Conservation (phyloP, 2,329 filamentous ascomycete genomes). For the Trichophyton verrucosum region DNA sequence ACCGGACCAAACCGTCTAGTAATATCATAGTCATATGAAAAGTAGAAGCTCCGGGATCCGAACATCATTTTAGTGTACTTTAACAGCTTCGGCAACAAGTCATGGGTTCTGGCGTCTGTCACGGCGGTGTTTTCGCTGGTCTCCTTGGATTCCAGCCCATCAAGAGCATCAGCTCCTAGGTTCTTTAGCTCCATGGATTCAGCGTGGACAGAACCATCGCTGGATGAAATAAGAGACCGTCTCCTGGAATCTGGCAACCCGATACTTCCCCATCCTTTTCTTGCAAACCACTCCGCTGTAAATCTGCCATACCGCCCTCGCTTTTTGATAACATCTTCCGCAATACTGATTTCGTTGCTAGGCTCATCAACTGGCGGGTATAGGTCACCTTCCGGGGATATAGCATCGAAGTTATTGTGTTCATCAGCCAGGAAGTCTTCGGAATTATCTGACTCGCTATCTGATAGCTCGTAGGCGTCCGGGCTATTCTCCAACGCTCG, state of each 20-base stretch:
- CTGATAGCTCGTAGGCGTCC: slow-evolving; percentile 20
- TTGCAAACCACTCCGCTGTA: slow-evolving; percentile 82
- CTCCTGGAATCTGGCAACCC: not conserved
- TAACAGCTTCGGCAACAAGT: slow-evolving; percentile 68
- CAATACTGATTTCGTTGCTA: slow-evolving; percentile 44
- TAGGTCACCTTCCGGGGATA: slow-evolving; percentile 18
- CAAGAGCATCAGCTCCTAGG: slow-evolving; percentile 6
- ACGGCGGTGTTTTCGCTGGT: not conserved
- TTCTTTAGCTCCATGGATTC: slow-evolving; percentile 14
- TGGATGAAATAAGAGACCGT: not conserved
- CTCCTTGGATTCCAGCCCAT: not conserved
- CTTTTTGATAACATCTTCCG: slow-evolving; percentile 74
- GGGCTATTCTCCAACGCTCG: slow-evolving; percentile 23
- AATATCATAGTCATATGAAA: slow-evolving; percentile 87
- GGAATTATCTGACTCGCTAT: slow-evolving; percentile 12
- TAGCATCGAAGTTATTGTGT: slow-evolving; percentile 15
- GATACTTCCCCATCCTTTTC: slow-evolving; percentile 51
- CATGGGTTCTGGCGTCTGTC: slow-evolving; percentile 30
- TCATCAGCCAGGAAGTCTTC: slow-evolving; percentile 6
- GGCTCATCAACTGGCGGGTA: slow-evolving; percentile 23
- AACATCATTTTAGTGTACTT: slow-evolving; percentile 76
- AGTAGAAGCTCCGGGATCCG: slow-evolving; percentile 78
- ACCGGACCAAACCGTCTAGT: slow-evolving; percentile 50
- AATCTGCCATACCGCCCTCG: slow-evolving; percentile 80
- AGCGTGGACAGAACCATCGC: not conserved